Evolutionary conservation across 2,329 filamentous ascomycete genomes (phyloP).

Genomic region (Nigrospora osmanthi): DNA sequence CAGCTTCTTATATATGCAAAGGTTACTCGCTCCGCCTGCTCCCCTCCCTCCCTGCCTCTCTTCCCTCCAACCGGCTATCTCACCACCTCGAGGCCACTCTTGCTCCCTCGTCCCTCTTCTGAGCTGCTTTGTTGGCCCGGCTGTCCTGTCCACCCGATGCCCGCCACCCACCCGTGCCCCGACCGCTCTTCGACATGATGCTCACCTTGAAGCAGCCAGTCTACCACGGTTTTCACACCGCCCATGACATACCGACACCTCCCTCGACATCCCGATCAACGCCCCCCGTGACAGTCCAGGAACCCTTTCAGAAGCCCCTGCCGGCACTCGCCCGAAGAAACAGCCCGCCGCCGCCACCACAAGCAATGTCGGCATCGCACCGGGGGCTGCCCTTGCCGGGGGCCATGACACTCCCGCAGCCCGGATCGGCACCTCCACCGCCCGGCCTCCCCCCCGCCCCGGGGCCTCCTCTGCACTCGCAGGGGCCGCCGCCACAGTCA

Average conservation of each 20-base stretch:
- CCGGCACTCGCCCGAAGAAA: slow-evolving; percentile 31
- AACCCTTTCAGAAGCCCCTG: slow-evolving; percentile 32
- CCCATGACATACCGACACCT: slow-evolving; percentile 55
- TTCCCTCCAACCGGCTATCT: slow-evolving; percentile 10
- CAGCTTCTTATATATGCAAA: slow-evolving; percentile 26
- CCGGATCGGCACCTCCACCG: slow-evolving; percentile 16
- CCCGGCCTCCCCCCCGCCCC: slow-evolving; percentile 19
- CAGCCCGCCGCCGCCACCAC: slow-evolving; percentile 36
- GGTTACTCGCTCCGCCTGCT: slow-evolving; percentile 23
- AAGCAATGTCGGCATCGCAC: slow-evolving; percentile 62
- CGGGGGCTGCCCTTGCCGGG: slow-evolving; percentile 63
- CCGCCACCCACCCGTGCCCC: slow-evolving; percentile 14
- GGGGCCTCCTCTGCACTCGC: slow-evolving; percentile 19
- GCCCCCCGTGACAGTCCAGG: slow-evolving; percentile 43
- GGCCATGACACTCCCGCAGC: slow-evolving; percentile 51
- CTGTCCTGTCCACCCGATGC: slow-evolving; percentile 2
- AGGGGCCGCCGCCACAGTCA: slow-evolving; percentile 18
- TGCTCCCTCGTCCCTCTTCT: neutral
- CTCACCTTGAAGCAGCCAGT: slow-evolving; percentile 54
- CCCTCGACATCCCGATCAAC: slow-evolving; percentile 47
- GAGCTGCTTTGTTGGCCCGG: slow-evolving; percentile 4
- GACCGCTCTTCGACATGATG: slow-evolving; percentile 35
- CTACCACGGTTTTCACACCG: slow-evolving; percentile 50
- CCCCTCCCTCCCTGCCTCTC: slow-evolving; percentile 14
- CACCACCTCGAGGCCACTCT: neutral